Evolutionary conservation across 352 stramenopile species (phyloP).

Genomic region (Aphanomyces invadans): DNA sequence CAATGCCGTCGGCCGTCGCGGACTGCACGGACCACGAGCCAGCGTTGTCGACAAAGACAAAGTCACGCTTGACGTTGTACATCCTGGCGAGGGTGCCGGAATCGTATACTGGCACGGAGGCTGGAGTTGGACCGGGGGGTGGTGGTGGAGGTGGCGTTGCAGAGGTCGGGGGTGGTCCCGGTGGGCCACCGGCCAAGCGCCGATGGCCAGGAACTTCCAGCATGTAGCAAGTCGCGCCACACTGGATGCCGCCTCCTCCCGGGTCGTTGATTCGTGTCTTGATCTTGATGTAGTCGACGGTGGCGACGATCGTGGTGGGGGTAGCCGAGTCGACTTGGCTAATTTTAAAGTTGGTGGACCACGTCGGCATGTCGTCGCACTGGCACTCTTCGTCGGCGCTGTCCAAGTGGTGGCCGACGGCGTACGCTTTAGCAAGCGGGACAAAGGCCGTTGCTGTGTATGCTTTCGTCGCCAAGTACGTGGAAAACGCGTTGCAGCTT

Average conservation of each 20-base stretch:
- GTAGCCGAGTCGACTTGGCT: constrained; percentile 9
- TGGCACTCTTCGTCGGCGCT: not conserved
- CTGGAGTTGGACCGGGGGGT: not conserved
- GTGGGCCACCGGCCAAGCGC: not conserved
- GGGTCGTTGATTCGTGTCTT: not conserved
- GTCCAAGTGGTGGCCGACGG: constrained; percentile 4
- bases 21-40: not conserved
- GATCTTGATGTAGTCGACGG: constrained; percentile 11
- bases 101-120: not conserved
- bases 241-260: not conserved
- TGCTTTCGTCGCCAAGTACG: constrained; percentile 1
- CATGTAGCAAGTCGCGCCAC: not conserved
- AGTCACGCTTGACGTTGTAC: constrained; percentile 15
- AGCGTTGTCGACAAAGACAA: not conserved
- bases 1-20: not conserved
- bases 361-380: constrained; percentile 14
- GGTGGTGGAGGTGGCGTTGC: not conserved
- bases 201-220: not conserved
- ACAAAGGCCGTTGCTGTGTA: not conserved
- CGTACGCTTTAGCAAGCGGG: not conserved
- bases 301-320: not conserved
- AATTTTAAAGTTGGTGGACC: not conserved
- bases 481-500: not conserved
- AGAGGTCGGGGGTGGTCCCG: not conserved
- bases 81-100: not conserved